A percentile compares a stretch with the other conserved stretches of the same genome.
These are phyloP conservation scores for Sugiyamaella japonica DNA, from an alignment of 1,139 yeast genomes.

Conservation along the genomic window DNA sequence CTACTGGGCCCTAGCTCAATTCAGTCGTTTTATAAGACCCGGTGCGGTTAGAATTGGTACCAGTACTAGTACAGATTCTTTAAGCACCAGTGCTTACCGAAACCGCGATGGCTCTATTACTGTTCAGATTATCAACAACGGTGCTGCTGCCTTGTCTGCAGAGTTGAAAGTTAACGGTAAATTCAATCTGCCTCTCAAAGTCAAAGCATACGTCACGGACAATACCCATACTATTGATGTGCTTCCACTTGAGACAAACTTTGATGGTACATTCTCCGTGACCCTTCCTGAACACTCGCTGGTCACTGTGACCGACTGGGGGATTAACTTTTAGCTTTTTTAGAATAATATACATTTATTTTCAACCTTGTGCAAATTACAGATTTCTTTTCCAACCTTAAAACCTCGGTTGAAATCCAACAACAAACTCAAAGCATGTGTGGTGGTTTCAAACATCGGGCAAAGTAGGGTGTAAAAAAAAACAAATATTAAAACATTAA, in stretches of 20 bases:
- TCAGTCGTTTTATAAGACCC: slow-evolving; percentile 24
- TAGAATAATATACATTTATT: too few species aligned
- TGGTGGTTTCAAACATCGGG: too few species aligned
- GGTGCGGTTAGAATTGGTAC: slow-evolving; percentile 22
- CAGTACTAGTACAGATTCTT: neutral
- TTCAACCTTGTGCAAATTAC: too few species aligned
- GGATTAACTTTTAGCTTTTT: neutral
- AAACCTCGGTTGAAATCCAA: too few species aligned
- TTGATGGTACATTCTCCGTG: neutral
- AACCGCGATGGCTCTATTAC: slow-evolving; percentile 13
- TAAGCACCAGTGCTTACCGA: slow-evolving; percentile 12
- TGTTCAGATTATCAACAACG: slow-evolving; percentile 14
- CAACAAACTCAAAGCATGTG: too few species aligned
- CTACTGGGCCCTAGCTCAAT: slow-evolving; percentile 23
- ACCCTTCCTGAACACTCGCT: slow-evolving; percentile 8
- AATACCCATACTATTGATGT: slow-evolving; percentile 2
- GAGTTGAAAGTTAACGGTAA: neutral
- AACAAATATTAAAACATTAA: neutral
- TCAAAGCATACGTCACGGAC: slow-evolving; percentile 8
- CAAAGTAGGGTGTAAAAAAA: too few species aligned
- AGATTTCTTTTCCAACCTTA: too few species aligned
- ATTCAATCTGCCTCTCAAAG: neutral
- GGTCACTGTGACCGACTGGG: slow-evolving; percentile 4
- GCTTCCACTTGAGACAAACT: slow-evolving; percentile 4
- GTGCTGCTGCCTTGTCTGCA: neutral